Conservation (phyloP, 768 basidiomycete genomes). For the Kwoniella bestiolae region DNA sequence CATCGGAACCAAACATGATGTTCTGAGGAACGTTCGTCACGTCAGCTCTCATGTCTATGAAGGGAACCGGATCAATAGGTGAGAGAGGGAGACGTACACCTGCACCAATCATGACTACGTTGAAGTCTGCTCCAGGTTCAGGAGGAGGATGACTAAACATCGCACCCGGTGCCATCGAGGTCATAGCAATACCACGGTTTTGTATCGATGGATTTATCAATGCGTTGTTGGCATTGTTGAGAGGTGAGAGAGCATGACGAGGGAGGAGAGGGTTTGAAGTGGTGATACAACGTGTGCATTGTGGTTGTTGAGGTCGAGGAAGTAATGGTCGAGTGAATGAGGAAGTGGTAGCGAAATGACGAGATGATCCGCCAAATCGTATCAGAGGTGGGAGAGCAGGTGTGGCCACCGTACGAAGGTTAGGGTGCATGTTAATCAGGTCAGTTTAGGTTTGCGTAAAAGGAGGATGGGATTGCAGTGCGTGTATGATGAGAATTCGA, state of each 20-base stretch:
- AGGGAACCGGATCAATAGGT: too few species aligned
- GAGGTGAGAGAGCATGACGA: conserved; percentile 25
- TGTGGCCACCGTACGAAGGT: conserved; percentile 39
- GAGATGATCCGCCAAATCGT: conserved; percentile 19
- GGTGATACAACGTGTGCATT: conserved; percentile 11
- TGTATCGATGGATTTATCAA: conserved; percentile 3
- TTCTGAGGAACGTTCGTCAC: conserved; percentile 59
- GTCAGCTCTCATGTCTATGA: conserved; percentile 6
- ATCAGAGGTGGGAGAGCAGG: conserved; percentile 33
- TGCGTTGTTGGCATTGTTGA: neutral
- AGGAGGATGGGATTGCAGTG: neutral
- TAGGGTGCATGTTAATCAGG: conserved; percentile 47
- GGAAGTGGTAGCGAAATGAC: conserved; percentile 18
- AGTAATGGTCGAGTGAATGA: conserved; percentile 19
- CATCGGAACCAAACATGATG: conserved; percentile 89
- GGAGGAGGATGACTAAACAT: conserved; percentile 57
- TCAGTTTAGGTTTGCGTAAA: neutral
- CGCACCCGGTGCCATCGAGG: conserved; percentile 46
- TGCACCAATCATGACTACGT: conserved; percentile 91
- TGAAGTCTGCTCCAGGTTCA: conserved; percentile 71
- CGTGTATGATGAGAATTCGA: neutral
- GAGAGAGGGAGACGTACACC: conserved; percentile 63
- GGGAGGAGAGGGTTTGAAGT: conserved; percentile 36
- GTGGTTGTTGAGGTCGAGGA: conserved; percentile 32
- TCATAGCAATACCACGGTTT: conserved; percentile 50